Conservation (phyloP, 1,284 basidiomycete genomes). For the Fomitopsis schrenkii region DNA sequence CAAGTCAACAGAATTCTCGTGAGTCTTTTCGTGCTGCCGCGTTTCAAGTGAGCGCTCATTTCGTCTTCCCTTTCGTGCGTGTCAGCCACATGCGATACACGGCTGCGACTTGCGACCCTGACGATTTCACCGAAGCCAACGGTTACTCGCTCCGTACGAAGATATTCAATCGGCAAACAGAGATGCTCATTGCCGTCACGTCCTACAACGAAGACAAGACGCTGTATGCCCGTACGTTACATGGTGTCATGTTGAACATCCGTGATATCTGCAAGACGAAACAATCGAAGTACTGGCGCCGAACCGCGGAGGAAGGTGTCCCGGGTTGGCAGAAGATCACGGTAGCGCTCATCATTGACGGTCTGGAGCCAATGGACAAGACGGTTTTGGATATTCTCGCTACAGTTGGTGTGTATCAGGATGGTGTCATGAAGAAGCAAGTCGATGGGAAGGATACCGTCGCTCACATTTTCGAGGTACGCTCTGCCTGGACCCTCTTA, state of each 20-base stretch:
- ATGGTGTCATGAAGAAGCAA: constrained; percentile 95
- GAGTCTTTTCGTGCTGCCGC: constrained; percentile 28
- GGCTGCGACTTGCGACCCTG: constrained; percentile 91
- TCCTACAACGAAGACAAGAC: constrained; percentile 93
- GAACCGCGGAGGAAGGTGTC: constrained; percentile 79
- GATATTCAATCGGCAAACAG: constrained; percentile 87
- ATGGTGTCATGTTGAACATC: constrained; percentile 97
- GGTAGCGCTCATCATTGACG: constrained; percentile 91
- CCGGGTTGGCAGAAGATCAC: constrained; percentile 93
- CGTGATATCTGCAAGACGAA: constrained; percentile 98
- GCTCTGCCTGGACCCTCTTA: not conserved
- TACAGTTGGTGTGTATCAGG: constrained; percentile 88
- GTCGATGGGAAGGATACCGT: constrained; percentile 92
- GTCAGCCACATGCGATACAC: constrained; percentile 86
- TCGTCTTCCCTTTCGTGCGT: not conserved
- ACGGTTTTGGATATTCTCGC: constrained; percentile 85
- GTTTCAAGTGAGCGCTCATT: not conserved
- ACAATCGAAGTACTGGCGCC: constrained; percentile 91
- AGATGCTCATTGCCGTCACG: constrained; percentile 89
- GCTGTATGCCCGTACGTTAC: constrained; percentile 87
- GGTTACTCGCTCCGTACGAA: constrained; percentile 85
- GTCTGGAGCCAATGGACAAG: constrained; percentile 95
- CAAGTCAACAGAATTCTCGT: constrained; percentile 84
- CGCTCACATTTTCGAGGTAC: constrained; percentile 86
- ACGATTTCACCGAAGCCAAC: constrained; percentile 82